These are phyloP conservation scores for Backusella luteola DNA, from an alignment of 192 early-diverging fungal genomes.

Conservation along the genomic window DNA sequence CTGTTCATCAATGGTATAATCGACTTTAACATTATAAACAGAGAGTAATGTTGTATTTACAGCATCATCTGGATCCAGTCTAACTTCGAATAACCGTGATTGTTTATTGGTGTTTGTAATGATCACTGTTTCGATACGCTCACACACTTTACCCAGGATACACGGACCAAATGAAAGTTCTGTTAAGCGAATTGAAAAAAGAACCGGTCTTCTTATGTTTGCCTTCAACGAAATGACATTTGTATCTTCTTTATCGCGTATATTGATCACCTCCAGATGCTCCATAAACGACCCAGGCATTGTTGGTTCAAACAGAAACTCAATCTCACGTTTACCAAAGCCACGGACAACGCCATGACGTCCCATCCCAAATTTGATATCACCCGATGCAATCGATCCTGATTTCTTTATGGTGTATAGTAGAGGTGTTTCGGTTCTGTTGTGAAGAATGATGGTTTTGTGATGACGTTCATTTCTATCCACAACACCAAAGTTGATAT, in stretches of 20 bases:
- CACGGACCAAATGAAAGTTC: slow-evolving; percentile 76
- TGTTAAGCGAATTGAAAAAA: slow-evolving; percentile 75
- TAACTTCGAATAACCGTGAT: slow-evolving; percentile 73
- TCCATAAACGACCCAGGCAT: slow-evolving; percentile 85
- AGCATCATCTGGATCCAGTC: slow-evolving; percentile 66
- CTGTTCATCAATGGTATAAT: slow-evolving; percentile 57
- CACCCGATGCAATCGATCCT: slow-evolving; percentile 91
- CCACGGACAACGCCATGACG: slow-evolving; percentile 87
- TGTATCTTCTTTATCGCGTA: slow-evolving; percentile 78
- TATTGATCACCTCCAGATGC: slow-evolving; percentile 80
- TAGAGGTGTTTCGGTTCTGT: slow-evolving; percentile 83
- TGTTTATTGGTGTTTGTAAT: slow-evolving; percentile 83
- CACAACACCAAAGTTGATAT: slow-evolving; percentile 93
- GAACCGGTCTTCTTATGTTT: slow-evolving; percentile 78
- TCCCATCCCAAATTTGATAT: slow-evolving; percentile 73
- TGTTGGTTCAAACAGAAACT: slow-evolving; percentile 89
- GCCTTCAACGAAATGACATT: slow-evolving; percentile 86
- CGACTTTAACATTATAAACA: slow-evolving; percentile 47
- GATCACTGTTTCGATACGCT: slow-evolving; percentile 57
- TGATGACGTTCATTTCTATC: slow-evolving; percentile 81
- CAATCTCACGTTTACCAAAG: slow-evolving; percentile 87
- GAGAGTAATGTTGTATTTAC: slow-evolving; percentile 37
- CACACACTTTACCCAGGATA: slow-evolving; percentile 49
- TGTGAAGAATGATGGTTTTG: slow-evolving; percentile 85
- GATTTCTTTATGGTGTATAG: slow-evolving; percentile 94